Conservation (phyloP, 202 grass and related monocot species). For the Dendrocalamus latiflorus region DNA sequence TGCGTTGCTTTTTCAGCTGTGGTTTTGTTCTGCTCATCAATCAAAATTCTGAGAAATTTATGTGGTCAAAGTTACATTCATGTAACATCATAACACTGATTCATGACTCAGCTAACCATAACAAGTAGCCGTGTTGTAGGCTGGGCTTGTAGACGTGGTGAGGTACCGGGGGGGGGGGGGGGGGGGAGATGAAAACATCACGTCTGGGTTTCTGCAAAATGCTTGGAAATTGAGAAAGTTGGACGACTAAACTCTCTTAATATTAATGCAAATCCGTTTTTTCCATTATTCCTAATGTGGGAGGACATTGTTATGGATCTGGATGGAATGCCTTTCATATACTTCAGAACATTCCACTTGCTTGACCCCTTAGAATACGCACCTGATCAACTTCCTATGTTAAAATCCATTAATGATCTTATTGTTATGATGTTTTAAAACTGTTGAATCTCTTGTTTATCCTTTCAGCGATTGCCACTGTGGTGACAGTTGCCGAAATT, state of each 20-base stretch:
- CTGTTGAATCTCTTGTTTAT: slow-evolving; percentile 8
- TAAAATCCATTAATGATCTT: neutral
- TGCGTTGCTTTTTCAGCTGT: neutral
- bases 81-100: neutral
- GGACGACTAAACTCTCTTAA: neutral
- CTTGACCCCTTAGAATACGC: neutral
- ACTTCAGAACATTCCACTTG: neutral
- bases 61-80: neutral
- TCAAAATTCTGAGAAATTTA: neutral
- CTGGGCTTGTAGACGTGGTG: neutral
- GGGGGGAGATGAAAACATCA: neutral
- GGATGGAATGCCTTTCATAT: neutral
- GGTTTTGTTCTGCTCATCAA: no score
- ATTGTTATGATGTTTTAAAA: neutral
- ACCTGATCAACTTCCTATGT: neutral
- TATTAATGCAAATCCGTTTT: neutral
- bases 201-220: neutral
- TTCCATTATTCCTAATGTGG: neutral
- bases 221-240: neutral
- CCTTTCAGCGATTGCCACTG: slow-evolving; percentile 77
- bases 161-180: no score
- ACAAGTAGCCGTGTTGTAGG: neutral
- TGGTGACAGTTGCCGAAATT: slow-evolving; percentile 88
- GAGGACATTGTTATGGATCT: neutral
- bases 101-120: neutral